Base-by-base conservation (phyloP, 306 rosid species). In the Prunus campanulata region DNA sequence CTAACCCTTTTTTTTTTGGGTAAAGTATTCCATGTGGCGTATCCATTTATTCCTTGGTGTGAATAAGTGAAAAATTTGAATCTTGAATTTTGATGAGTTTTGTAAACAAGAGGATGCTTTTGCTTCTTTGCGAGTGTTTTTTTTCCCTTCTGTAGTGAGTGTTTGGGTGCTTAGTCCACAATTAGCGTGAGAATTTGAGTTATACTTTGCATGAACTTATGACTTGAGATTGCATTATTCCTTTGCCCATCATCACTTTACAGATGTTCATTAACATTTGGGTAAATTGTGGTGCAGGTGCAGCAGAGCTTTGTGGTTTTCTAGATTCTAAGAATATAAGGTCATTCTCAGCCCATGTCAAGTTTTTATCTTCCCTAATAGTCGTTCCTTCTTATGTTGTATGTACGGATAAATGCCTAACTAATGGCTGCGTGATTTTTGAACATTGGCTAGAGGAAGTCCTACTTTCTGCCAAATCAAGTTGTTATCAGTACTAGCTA, bases 301-400 rank as follows among this genome's bases (percentile, higher is more conserved):
- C 97, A 20, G 89, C 96, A 2, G 93, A 92, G 42, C 96, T 95
- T 63, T 95, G 97, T 80, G 70, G 80, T 11, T 77, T 85, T 74
- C 97, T 95, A 19, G 92, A 95, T 89, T 87, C 92, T 2, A 95
- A 92, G 74, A 87, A 84, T 55, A 70, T 95, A 81, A 92, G 96
- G 98, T 93, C 32, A 76, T 66, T 24, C 75, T 68, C 74, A 78
- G 80, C 71, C 10, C 71, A 8, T 22, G 71, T 57, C 74, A 55
- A 54, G 59, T 70, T 50, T 54, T 70, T 64, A 55, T 66, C 32
- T 11, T 66, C 25, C 35, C 19, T n/a, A 51, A 49, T 70, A 60
- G 69, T 59, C 18, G 5, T 54, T 68, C 70, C 24, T 62, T 14
- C 12, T 72, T n/a, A 24, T 70, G 44, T 6, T 78, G 56, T 22